Conservation (phyloP, 176 grass and related monocot species). For the Stipa capillata region DNA sequence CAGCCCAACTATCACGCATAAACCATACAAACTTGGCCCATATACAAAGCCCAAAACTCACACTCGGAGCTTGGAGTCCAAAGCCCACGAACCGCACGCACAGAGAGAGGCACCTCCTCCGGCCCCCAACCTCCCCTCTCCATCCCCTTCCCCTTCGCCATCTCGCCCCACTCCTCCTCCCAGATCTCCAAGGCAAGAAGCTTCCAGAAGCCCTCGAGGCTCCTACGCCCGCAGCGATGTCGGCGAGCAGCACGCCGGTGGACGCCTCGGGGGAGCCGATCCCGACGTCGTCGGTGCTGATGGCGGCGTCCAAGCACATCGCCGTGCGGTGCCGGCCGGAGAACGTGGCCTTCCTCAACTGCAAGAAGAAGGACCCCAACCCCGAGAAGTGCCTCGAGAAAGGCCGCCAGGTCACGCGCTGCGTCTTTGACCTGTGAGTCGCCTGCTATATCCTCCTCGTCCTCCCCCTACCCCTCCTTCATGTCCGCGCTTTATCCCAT, state of each 20-base stretch:
- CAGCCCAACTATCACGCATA: too few relatives aligned
- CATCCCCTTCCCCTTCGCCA: not conserved
- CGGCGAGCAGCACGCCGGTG: slow-evolving; percentile 45
- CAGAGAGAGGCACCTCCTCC: not conserved
- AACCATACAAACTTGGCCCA: too few relatives aligned
- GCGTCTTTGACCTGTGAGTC: slow-evolving; percentile 74
- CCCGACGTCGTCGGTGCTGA: slow-evolving; percentile 75
- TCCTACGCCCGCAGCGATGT: slow-evolving; percentile 19
- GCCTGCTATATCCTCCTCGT: not conserved
- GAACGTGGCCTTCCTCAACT: slow-evolving; percentile 92
- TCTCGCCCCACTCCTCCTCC: not conserved
- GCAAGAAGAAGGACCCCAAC: slow-evolving; percentile 94
- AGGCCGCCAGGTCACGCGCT: slow-evolving; percentile 68
- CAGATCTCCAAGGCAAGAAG: slow-evolving; percentile 36
- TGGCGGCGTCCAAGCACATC: slow-evolving; percentile 90
- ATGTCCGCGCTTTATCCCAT: not conserved
- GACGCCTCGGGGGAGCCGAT: slow-evolving; percentile 76
- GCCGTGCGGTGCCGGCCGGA: slow-evolving; percentile 62
- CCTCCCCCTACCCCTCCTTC: not conserved
- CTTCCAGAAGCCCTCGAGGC: not conserved
- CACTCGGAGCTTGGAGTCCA: too few relatives aligned
- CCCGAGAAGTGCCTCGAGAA: slow-evolving; percentile 89
- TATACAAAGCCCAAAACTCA: too few relatives aligned
- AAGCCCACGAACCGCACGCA: not conserved
- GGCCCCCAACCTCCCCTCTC: not conserved